These are phyloP conservation scores for Cercophora newfieldiana DNA, from an alignment of 495 filamentous ascomycete genomes.

Conservation along the genomic window DNA sequence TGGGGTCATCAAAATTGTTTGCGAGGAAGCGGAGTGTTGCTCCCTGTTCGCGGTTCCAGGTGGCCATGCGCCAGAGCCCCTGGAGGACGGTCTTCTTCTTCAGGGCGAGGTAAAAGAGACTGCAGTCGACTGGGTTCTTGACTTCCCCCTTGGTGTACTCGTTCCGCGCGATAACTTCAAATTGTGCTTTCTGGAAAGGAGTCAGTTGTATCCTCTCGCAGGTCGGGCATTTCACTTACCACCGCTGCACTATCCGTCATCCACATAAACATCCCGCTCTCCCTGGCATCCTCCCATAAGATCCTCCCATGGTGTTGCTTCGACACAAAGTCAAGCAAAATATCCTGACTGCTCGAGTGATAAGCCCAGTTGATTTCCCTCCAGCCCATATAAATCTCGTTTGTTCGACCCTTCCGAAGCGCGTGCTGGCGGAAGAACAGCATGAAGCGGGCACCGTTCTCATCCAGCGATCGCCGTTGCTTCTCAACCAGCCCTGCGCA, in stretches of 20 bases:
- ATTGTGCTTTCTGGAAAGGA: slow-evolving; percentile 63
- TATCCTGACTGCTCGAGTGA: slow-evolving; percentile 89
- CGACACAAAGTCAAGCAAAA: slow-evolving; percentile 84
- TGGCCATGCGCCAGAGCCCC: slow-evolving; percentile 94
- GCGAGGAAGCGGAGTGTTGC: slow-evolving; percentile 73
- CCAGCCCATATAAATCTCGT: slow-evolving; percentile 76
- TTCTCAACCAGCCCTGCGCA: slow-evolving; percentile 85
- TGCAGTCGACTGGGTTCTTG: slow-evolving; percentile 93
- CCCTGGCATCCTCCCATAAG: slow-evolving; percentile 80
- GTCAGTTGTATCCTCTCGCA: not conserved
- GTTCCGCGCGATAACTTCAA: slow-evolving; percentile 86
- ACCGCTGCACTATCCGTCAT: slow-evolving; percentile 72
- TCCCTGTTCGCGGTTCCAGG: slow-evolving; percentile 82
- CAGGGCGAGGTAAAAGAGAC: slow-evolving; percentile 86
- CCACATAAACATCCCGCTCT: slow-evolving; percentile 96
- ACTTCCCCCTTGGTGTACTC: slow-evolving; percentile 87
- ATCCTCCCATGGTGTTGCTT: slow-evolving; percentile 74
- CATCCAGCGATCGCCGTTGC: slow-evolving; percentile 87
- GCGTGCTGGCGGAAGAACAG: slow-evolving; percentile 86
- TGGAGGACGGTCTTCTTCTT: slow-evolving; percentile 89
- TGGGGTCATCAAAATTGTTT: slow-evolving; percentile 82
- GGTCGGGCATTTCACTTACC: slow-evolving; percentile 49
- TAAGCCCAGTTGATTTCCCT: slow-evolving; percentile 94
- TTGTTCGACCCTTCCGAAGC: slow-evolving; percentile 64
- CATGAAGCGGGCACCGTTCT: slow-evolving; percentile 87